Base-by-base conservation (phyloP, 148 eudicot species). In the Drosera capensis region DNA sequence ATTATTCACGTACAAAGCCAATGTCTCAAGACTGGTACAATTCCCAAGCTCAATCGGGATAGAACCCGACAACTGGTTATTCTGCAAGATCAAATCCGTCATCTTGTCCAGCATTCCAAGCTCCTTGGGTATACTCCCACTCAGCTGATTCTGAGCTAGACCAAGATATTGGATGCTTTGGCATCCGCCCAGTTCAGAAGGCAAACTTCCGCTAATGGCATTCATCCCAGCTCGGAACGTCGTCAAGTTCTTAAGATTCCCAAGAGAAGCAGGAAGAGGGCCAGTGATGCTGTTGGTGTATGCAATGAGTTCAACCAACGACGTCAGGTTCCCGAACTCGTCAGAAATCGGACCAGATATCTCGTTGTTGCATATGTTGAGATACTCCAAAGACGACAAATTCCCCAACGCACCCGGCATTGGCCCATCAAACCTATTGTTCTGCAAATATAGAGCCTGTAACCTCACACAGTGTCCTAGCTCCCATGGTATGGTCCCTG, bases 211-310 rank as follows among this genome's bases (percentile, higher is more conserved):
- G 11, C 70, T 69, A 28, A 90, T 63, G 5, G 48, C 59, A 64
- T 79, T 90, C 46, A 84, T 93, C 34, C 99, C 99, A 0, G 80
- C 88, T 55, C 99, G 77, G 53, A 90, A 80, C 5, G 39, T 78
- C 26, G 23, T 62, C 71, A 90, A 49, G 2, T 46, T 61, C 46
- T 54, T 85, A 9, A 90, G 74, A 14, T 77, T 77, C 48, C 93
- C 85, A 29, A 90, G 30, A 8, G 99, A 78, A 21, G 29, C 53
- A 21, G 99, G 99, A 60, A 90, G 15, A 12, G 75, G 43, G 9
- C 99, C 95, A 9, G 65, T 56, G 31, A 90, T 53, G 15, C 60
- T 68, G 63, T 90, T 90, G 0, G 87, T 75, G 58, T 75, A 90
- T 0, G 78, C 85, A 45, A 75, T 72, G 54, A 90, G 71, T 39